phyloP scores from a whole-genome alignment of 306 rosid species.

The Dryas drummondii region DNA sequence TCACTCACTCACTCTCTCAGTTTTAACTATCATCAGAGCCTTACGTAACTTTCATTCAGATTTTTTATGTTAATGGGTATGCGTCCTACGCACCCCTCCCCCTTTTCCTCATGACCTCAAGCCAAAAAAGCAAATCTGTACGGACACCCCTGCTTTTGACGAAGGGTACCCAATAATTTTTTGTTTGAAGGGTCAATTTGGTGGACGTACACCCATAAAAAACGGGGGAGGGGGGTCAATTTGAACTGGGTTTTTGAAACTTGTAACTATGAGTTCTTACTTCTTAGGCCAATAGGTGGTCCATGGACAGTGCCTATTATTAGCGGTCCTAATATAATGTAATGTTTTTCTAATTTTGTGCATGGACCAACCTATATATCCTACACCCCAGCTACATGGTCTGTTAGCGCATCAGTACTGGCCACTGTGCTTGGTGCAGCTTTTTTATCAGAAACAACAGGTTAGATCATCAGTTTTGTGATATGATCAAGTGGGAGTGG shows the following conservation, averaged over 20 bases:
- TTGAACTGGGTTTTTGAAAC: conserved; percentile 40
- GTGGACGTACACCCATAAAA: conserved; percentile 38
- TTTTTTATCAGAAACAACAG: too few species aligned
- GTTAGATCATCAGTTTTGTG: too few species aligned
- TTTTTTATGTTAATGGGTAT: conserved; percentile 13
- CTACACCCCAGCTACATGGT: too few species aligned
- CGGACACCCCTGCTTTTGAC: not conserved
- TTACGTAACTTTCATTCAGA: conserved; percentile 35
- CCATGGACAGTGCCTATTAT: too few species aligned
- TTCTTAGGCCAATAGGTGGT: too few species aligned
- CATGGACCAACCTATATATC: too few species aligned
- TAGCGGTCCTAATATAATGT: too few species aligned
- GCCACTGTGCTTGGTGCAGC: too few species aligned
- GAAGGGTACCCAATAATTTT: not conserved
- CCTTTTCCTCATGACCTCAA: not conserved
- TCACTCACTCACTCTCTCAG: conserved; percentile 6
- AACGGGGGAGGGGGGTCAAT: conserved; percentile 24
- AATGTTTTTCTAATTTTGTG: too few species aligned
- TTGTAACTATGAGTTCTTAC: conserved; percentile 28
- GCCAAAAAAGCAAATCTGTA: not conserved
- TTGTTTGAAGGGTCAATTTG: not conserved
- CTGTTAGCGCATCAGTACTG: too few species aligned
- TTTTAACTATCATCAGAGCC: not conserved
- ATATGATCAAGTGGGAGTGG: not conserved
- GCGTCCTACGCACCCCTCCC: too few species aligned